phyloP scores from a whole-genome alignment of 495 filamentous ascomycete species.

The Halenospora varia region DNA sequence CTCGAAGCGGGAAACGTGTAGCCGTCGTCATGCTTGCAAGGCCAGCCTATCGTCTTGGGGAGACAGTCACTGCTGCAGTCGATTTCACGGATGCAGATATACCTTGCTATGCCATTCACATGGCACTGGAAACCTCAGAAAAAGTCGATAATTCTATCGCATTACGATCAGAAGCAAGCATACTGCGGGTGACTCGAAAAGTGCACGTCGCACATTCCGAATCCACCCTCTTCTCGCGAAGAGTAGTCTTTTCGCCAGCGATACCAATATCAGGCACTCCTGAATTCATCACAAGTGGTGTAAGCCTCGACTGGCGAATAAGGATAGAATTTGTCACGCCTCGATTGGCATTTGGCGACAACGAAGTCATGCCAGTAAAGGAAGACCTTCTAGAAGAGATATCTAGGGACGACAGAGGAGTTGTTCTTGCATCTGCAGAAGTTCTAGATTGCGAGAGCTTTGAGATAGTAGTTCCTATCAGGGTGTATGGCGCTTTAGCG shows the following conservation, averaged over 20 bases:
- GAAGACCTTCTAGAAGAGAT: conserved; percentile 53
- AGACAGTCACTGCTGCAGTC: conserved; percentile 74
- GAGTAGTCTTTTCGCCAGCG: conserved; percentile 74
- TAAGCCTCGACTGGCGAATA: conserved; percentile 81
- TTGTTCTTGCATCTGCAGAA: conserved; percentile 67
- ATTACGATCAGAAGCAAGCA: conserved; percentile 76
- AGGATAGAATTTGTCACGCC: conserved; percentile 85
- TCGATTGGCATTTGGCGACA: conserved; percentile 27
- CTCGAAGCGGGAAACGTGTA: conserved; percentile 78
- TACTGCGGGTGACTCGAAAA: conserved; percentile 78
- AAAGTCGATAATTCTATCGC: conserved; percentile 73
- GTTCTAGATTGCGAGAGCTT: conserved; percentile 81
- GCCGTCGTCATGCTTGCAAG: conserved; percentile 84
- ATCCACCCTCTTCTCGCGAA: conserved; percentile 70
- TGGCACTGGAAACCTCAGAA: conserved; percentile 75
- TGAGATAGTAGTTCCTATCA: conserved; percentile 78
- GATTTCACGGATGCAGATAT: conserved; percentile 74
- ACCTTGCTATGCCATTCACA: conserved; percentile 74
- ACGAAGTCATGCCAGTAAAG: conserved; percentile 11
- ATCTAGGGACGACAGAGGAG: conserved; percentile 65
- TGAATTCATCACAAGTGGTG: conserved; percentile 81
- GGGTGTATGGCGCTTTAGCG: conserved; percentile 70
- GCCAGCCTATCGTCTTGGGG: conserved; percentile 88
- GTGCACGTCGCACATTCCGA: conserved; percentile 73
- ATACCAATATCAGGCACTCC: conserved; percentile 81